Evolutionary conservation across 2,329 filamentous ascomycete genomes (phyloP).

Genomic region (Xenosphaeropsis pyriputrescens): DNA sequence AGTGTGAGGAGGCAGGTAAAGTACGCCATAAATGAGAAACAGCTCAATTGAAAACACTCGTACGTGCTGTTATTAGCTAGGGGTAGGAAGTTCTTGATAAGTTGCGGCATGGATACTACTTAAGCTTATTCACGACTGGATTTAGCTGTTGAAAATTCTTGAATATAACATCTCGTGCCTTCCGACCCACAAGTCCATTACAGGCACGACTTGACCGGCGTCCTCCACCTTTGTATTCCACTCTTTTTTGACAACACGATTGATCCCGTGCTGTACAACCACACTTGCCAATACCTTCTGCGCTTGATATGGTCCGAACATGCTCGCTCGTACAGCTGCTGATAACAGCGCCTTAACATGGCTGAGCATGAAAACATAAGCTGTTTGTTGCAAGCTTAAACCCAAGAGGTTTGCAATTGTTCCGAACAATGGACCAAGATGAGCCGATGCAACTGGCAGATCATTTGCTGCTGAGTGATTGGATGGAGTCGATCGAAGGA

Average conservation of each 20-base stretch:
- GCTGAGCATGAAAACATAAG: slow-evolving; percentile 62
- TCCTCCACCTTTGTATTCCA: slow-evolving; percentile 44
- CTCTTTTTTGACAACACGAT: slow-evolving; percentile 40
- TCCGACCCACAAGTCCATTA: slow-evolving; percentile 72
- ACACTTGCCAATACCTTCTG: slow-evolving; percentile 55
- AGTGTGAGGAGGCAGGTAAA: too few relatives aligned
- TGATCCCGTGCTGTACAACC: slow-evolving; percentile 41
- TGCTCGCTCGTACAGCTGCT: slow-evolving; percentile 61
- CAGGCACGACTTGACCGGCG: slow-evolving; percentile 61
- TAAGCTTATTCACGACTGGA: neutral
- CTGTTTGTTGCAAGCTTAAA: slow-evolving; percentile 44
- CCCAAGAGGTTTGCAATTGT: slow-evolving; percentile 47
- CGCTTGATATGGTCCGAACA: slow-evolving; percentile 70
- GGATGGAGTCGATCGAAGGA: slow-evolving; percentile 11
- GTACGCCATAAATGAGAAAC: too few relatives aligned
- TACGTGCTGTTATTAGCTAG: too few relatives aligned
- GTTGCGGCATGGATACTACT: too few relatives aligned
- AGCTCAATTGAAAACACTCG: too few relatives aligned
- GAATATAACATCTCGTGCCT: slow-evolving; percentile 74
- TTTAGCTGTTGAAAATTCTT: slow-evolving; percentile 70
- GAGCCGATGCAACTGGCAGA: slow-evolving; percentile 36
- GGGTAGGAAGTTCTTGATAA: too few relatives aligned
- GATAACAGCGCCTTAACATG: slow-evolving; percentile 66
- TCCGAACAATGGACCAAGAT: slow-evolving; percentile 60
- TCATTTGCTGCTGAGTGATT: slow-evolving; percentile 4